Evolutionary conservation across 2,329 filamentous ascomycete species (phyloP).

Genomic region (Cladobotryum mycophilum): DNA sequence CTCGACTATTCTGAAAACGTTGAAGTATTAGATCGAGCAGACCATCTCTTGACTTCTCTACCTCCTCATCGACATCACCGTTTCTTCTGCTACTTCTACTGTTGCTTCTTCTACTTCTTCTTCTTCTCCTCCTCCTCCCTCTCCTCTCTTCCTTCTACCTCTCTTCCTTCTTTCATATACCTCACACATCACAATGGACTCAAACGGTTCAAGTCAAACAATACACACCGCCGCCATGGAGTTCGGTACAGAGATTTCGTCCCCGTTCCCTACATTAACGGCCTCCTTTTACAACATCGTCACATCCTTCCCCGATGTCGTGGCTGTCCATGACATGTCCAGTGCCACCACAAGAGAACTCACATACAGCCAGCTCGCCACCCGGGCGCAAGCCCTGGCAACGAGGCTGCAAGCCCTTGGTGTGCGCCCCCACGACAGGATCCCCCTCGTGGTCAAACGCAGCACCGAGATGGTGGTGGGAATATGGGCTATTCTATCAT

Average conservation of each 20-base stretch:
- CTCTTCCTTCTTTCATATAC: neutral
- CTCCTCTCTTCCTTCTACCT: neutral
- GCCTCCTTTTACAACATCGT: constrained; percentile 34
- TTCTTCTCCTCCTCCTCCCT: neutral
- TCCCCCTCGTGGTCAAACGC: constrained; percentile 50
- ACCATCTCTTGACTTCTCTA: too few species aligned
- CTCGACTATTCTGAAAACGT: too few species aligned
- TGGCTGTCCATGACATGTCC: constrained; percentile 34
- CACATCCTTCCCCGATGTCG: constrained; percentile 27
- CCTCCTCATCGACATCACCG: neutral
- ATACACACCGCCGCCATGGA: constrained; percentile 8
- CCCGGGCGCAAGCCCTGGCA: constrained; percentile 36
- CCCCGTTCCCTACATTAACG: constrained; percentile 33
- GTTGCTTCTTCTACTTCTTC: neutral
- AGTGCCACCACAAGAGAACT: constrained; percentile 24
- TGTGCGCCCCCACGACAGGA: constrained; percentile 37
- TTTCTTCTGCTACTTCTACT: too few species aligned
- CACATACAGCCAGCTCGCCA: constrained; percentile 41
- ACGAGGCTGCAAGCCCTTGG: constrained; percentile 32
- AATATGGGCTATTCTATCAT: constrained; percentile 50
- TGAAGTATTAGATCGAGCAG: too few species aligned
- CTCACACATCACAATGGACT: constrained; percentile 10
- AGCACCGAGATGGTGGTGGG: constrained; percentile 52
- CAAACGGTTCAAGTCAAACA: constrained; percentile 9
- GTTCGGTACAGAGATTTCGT: constrained; percentile 13